phyloP scores from a whole-genome alignment of 257 asterid species.

The Penstemon eatonii region DNA sequence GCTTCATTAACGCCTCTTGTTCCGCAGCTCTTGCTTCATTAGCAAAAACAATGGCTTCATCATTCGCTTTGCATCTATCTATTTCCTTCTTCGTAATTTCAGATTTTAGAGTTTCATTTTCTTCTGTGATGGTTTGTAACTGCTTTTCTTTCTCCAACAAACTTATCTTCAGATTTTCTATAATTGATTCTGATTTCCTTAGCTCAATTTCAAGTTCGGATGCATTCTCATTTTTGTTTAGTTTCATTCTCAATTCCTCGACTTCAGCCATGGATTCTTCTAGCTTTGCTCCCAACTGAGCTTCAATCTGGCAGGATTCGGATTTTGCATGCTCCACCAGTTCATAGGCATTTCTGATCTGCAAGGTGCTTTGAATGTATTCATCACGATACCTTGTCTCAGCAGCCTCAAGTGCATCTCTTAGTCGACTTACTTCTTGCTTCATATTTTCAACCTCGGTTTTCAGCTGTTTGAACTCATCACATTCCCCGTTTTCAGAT shows the following conservation, averaged over 20 bases:
- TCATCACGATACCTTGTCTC: conserved; percentile 67
- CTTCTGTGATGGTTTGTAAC: conserved; percentile 47
- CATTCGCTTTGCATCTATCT: conserved; percentile 35
- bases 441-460: conserved; percentile 40
- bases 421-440: conserved; percentile 47
- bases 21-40: conserved; percentile 64
- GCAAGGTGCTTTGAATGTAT: conserved; percentile 56
- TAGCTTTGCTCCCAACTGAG: conserved; percentile 54
- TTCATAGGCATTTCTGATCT: conserved; percentile 64
- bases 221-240: conserved; percentile 43
- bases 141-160: conserved; percentile 51
- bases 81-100: conserved; percentile 51
- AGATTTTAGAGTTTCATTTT: conserved; percentile 60
- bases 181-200: conserved; percentile 35
- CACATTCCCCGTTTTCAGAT: conserved; percentile 20
- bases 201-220: conserved; percentile 36
- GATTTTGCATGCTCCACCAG: conserved; percentile 56
- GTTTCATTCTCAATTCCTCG: conserved; percentile 45
- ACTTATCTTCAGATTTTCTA: conserved; percentile 46
- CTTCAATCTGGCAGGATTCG: conserved; percentile 44
- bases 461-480: conserved; percentile 28
- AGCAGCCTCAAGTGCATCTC: conserved; percentile 65
- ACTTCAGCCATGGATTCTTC: conserved; percentile 43
- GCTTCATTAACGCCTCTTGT: conserved; percentile 61
- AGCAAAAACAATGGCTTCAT: conserved; percentile 47